Conservation (phyloP, 169 alveolate species). For the Plasmodium sp. region DNA sequence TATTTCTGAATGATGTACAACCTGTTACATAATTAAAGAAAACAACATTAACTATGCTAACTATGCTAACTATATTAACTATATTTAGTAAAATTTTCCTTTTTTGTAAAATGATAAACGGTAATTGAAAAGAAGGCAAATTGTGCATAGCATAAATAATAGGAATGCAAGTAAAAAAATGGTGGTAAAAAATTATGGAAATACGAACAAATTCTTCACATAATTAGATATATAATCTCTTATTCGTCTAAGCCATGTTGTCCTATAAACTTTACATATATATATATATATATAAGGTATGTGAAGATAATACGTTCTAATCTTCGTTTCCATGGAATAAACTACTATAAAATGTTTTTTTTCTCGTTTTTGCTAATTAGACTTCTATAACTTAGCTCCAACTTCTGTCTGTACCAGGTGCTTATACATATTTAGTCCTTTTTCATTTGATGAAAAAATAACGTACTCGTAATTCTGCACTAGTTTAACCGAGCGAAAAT, state of each 20-base stretch:
- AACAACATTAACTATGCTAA: not conserved
- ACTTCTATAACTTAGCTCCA: not conserved
- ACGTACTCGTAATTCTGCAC: not conserved
- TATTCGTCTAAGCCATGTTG: not conserved
- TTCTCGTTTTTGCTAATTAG: not conserved
- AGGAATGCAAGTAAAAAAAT: not conserved
- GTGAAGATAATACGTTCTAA: not conserved
- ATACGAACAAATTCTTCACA: not conserved
- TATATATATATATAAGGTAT: not conserved
- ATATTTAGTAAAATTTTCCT: not conserved
- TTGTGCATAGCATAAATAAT: not conserved
- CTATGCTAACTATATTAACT: not conserved
- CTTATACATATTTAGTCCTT: not conserved
- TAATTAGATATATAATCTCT: not conserved
- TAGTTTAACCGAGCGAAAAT: not conserved
- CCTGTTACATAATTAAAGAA: not conserved
- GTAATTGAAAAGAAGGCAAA: not conserved
- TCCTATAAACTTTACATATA: not conserved
- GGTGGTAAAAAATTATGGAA: not conserved
- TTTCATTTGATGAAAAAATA: not conserved
- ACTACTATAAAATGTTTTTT: not conserved
- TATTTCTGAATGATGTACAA: not conserved
- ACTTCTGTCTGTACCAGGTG: not conserved
- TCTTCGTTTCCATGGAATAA: not conserved
- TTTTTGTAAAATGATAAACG: not conserved